Percentiles rank a stretch among this genome's conserved stretches.
Evolutionary conservation across 495 filamentous ascomycete genomes (phyloP).

Genomic region (Podospora pseudoanserina): DNA sequence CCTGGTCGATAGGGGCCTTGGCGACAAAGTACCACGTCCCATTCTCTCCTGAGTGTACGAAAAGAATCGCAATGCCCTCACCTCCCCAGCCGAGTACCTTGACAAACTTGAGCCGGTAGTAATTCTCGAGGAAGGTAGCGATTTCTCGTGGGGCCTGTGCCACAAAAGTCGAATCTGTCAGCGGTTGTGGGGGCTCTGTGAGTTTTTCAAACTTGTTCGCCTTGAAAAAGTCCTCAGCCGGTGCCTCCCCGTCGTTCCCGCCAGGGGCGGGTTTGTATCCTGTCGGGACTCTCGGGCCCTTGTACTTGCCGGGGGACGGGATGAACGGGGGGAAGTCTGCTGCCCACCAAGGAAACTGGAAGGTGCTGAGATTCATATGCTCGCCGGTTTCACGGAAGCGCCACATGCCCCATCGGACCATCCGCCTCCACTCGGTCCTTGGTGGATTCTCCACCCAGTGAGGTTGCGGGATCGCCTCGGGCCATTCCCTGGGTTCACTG

Average conservation of each 20-base stretch:
- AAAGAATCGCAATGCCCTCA: not conserved
- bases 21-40: not conserved
- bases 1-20: not conserved
- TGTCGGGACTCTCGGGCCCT: not conserved
- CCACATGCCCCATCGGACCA: not conserved
- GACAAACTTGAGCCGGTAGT: not conserved
- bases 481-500: not conserved
- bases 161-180: too few species aligned
- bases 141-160: not conserved
- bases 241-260: not conserved
- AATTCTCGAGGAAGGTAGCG: not conserved
- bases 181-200: not conserved
- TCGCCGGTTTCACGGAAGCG: not conserved
- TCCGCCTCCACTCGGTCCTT: not conserved
- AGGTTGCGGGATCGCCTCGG: not conserved
- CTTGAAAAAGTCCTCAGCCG: not conserved
- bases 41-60: not conserved
- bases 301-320: not conserved
- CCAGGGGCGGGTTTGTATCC: not conserved
- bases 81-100: not conserved
- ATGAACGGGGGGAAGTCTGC: not conserved
- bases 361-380: not conserved
- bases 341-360: not conserved
- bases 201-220: not conserved
- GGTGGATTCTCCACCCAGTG: not conserved